Base-by-base conservation (phyloP, 83 land plant species). In the Diphasiastrum complanatum region DNA sequence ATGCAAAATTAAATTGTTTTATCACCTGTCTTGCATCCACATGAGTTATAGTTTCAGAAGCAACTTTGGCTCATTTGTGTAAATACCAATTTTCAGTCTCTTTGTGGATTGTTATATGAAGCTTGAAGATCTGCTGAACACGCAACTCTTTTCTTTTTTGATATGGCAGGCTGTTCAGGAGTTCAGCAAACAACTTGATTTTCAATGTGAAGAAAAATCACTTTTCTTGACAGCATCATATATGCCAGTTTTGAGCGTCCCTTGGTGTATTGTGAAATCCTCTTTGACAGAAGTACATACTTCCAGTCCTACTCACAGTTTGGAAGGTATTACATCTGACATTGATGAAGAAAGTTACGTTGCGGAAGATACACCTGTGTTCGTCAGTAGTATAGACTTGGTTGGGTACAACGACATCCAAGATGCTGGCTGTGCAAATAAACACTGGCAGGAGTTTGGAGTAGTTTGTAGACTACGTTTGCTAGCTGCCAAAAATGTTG, bases 91-190 rank as follows among this genome's bases (percentile, higher is more conserved):
- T n/a, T n/a, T n/a, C n/a, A n/a, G n/a, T n/a, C n/a, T n/a, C n/a
- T n/a, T n/a, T n/a, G n/a, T n/a, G n/a, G n/a, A n/a, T n/a, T n/a
- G n/a, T n/a, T n/a, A n/a, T n/a, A n/a, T n/a, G n/a, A n/a, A n/a
- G n/a, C n/a, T n/a, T n/a, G n/a, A n/a, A n/a, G n/a, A n/a, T n/a
- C n/a, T n/a, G n/a, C n/a, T n/a, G n/a, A n/a, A n/a, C n/a, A n/a
- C n/a, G n/a, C n/a, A n/a, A n/a, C n/a, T n/a, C n/a, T n/a, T n/a
- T n/a, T n/a, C n/a, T n/a, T n/a, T n/a, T n/a, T n/a, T n/a, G n/a
- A n/a, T n/a, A n/a, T n/a, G n/a, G 52, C 63, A 67, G 70, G 70
- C 70, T 56, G 70, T 67, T n/a, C 61, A 67, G 51, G 70, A 67
- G 63, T 67, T 56, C 63, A 67, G 70, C 32, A 67, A 51, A 46